These are phyloP conservation scores for Penicillium mononematosum DNA, from an alignment of 495 filamentous ascomycete genomes.

Conservation along the genomic window DNA sequence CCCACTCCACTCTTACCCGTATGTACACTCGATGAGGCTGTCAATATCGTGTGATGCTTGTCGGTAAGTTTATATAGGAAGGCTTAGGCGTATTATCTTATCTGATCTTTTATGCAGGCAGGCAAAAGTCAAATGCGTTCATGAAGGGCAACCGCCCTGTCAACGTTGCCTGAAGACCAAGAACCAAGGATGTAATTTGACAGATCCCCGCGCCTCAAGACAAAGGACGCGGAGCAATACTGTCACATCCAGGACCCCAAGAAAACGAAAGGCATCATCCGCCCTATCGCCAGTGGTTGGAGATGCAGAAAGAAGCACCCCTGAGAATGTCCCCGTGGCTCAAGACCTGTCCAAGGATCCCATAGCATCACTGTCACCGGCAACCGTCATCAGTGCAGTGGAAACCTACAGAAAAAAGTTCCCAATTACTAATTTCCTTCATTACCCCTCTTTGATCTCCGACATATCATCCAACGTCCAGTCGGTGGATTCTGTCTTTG, in stretches of 20 bases:
- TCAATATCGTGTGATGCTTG: conserved; percentile 46
- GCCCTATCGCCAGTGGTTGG: background rate
- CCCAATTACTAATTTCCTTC: conserved; percentile 45
- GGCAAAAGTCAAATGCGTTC: conserved; percentile 46
- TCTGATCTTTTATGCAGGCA: conserved; percentile 22
- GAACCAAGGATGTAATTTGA: conserved; percentile 28
- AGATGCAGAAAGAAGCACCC: background rate
- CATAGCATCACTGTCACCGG: conserved; percentile 27
- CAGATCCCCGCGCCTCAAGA: conserved; percentile 31
- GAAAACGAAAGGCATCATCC: conserved; percentile 19
- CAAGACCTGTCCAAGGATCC: conserved; percentile 19
- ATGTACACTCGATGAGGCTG: conserved; percentile 33
- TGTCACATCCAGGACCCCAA: conserved; percentile 5
- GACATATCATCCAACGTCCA: conserved; percentile 38
- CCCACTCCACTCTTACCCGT: background rate
- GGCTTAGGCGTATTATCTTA: background rate
- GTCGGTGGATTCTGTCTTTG: conserved; percentile 42
- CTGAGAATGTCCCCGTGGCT: conserved; percentile 4
- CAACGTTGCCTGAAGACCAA: conserved; percentile 37
- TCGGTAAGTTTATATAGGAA: conserved; percentile 26
- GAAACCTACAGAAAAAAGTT: conserved; percentile 46
- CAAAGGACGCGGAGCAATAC: conserved; percentile 5
- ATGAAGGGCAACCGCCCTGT: conserved; percentile 42
- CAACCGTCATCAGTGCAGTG: conserved; percentile 39
- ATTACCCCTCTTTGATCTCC: conserved; percentile 44